Conservation (phyloP, 495 filamentous ascomycete species). For the Cercophora newfieldiana region DNA sequence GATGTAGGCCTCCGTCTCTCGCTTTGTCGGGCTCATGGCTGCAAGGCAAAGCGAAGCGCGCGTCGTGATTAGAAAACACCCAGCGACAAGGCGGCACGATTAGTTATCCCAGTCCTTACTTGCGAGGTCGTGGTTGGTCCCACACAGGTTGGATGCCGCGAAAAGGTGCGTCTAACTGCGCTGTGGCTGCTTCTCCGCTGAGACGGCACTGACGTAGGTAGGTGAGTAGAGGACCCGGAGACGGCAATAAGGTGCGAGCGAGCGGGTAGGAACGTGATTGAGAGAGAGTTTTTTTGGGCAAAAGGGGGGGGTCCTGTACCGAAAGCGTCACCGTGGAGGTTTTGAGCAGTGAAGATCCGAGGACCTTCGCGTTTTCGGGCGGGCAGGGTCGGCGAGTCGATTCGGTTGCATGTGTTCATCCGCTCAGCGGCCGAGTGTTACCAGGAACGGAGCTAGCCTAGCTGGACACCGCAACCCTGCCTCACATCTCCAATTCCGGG, state of each 20-base stretch:
- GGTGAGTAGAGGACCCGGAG: not conserved
- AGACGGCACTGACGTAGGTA: not conserved
- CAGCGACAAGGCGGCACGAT: not conserved
- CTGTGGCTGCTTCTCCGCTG: not conserved
- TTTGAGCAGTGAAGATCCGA: constrained; percentile 3
- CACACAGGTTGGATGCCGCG: too few species aligned
- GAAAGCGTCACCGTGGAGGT: constrained; percentile 10
- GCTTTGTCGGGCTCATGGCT: constrained; percentile 37
- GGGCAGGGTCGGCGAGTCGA: constrained; percentile 7
- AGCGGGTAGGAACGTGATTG: not conserved
- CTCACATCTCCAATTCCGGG: not conserved
- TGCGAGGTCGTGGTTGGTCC: not conserved
- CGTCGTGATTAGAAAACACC: not conserved
- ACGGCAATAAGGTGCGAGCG: not conserved
- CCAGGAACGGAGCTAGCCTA: constrained; percentile 14
- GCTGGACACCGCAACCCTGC: not conserved
- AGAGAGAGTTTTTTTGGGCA: not conserved
- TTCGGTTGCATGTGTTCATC: constrained; percentile 18
- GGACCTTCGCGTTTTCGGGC: constrained; percentile 4
- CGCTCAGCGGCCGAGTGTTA: constrained; percentile 12
- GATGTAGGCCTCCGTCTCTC: constrained; percentile 41
- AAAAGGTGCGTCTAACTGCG: too few species aligned
- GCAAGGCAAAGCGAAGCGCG: not conserved
- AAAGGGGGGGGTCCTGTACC: not conserved
- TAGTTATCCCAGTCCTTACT: not conserved